phyloP scores from a whole-genome alignment of 2,329 filamentous ascomycete genomes.

The Escovopsis weberi region DNA sequence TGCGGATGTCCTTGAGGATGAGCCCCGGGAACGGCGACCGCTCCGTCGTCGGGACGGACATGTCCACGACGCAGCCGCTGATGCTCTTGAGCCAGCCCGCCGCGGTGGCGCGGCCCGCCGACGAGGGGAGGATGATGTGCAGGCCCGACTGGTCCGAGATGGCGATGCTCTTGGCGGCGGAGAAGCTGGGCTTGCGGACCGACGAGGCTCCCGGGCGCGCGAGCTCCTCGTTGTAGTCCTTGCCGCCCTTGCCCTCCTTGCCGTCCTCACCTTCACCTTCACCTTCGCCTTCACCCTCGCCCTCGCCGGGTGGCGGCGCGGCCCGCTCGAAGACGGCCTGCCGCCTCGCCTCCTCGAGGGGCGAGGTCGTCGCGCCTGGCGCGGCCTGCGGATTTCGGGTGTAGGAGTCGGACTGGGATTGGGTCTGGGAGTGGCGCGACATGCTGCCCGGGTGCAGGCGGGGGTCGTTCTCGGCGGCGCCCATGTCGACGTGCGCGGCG shows the following conservation, averaged over 20 bases:
- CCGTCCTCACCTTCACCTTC: no score
- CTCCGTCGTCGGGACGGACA: conserved; percentile 47
- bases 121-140: conserved; percentile 63
- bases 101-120: conserved; percentile 55
- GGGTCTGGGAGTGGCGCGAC: conserved; percentile 13
- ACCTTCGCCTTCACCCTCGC: no score
- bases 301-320: no score
- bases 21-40: conserved; percentile 55
- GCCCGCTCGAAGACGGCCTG: conserved; percentile 9
- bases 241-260: conserved; percentile 14
- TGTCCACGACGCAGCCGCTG: conserved; percentile 59
- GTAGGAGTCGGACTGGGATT: neutral
- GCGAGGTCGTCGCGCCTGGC: conserved; percentile 4
- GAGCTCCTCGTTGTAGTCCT: conserved; percentile 45
- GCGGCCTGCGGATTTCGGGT: conserved; percentile 1
- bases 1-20: conserved; percentile 50
- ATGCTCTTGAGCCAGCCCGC: conserved; percentile 62
- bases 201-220: conserved; percentile 21
- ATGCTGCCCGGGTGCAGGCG: conserved; percentile 24
- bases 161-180: conserved; percentile 42
- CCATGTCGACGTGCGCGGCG: conserved; percentile 25
- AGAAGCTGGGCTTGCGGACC: conserved; percentile 49
- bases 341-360: no score
- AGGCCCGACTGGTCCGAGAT: conserved; percentile 53
- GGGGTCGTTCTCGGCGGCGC: conserved; percentile 27